Evolutionary conservation across 495 filamentous ascomycete genomes (phyloP), one percentile per base, ranked within the genome.

Genomic region (Annulohypoxylon moriforme): DNA sequence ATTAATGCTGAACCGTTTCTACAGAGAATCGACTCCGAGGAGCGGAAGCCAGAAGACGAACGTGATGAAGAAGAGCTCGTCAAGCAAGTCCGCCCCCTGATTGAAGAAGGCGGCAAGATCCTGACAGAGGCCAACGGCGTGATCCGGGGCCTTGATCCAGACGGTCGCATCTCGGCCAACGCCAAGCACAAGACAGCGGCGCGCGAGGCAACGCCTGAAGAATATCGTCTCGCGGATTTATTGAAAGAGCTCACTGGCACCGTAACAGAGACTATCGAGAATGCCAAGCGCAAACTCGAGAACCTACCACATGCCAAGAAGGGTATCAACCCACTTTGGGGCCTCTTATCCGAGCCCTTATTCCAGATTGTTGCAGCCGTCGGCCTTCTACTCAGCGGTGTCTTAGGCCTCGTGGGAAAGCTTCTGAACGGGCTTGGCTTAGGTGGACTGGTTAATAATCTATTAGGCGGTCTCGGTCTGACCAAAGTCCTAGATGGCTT

Each of bases 241-340:
- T 87, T 98, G 38, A 96, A 95, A 83, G 91, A 94, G 38, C 78
- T 90, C 31, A 88, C 88, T 0, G 86, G 84, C 16, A 83, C 84
- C 44, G 86, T 90, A 9, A 85, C 84, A 5, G 88, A 89, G 73
- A 93, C 91, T n/a, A 94, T 98, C 69, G 94, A 97, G 65, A 88
- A 91, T 47, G 93, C 92, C 38, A 93, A 92, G 86, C 90, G 89
- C 79, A 91, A 91, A 81, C 91, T 97, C 61, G 89, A 91, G 73
- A 92, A 92, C 75, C 94, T 97, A 91, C 94, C 94, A 14, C 90
- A 94, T 65, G 94, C 94, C 24, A 96, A 97, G 89, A 97, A 97
- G 85, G 88, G 92, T 80, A 86, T 98, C 56, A 97, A 93, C 76
- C 93, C 94, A 1, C 88, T 97, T 31, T 94, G 94, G 92, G 90